Evolutionary conservation across 2,329 filamentous ascomycete genomes (phyloP), one percentile per base, ranked within the genome.

Genomic region (Penicillium sp.): DNA sequence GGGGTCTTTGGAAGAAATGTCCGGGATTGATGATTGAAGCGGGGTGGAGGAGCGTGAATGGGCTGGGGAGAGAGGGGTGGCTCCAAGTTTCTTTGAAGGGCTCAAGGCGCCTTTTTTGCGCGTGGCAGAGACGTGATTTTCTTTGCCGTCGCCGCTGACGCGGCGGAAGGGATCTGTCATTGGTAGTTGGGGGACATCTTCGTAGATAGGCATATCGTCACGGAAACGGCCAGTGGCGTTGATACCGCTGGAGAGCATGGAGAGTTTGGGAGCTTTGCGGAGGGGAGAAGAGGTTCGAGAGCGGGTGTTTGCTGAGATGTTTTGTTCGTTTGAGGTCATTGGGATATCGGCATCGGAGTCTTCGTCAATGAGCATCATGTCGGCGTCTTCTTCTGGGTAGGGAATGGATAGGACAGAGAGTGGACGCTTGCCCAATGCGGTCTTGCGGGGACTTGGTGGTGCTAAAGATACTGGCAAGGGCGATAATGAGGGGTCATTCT

Each of bases 401-500:
- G 71, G 58, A 6, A 67, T 64, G 13, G 74, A 65, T 13, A 77
- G 65, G 21, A 77, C 73, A 21, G 76, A 74, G 14, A 79, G 66
- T 0, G 77, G 75, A 1, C 77, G 69, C 62, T 79, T 79, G 3
- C 70, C 70, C 22, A 70, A 67, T 5, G 65, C 61, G 48, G 64
- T 72, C 45, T 72, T 72, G 39, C 71, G 65, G 11, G 71, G 67
- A 44, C 65, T 72, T n/a, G 71, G 68, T n/a, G 73, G 67, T 13
- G 67, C 56, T 11, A 67, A 51, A 49, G 66, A 71, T 10, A 73
- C 64, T 2, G 74, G 73, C 3, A 68, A 65, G 3, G 69, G 70
- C 6, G 77, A 77, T 18, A 74, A 63, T 1, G 72, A 72, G 8
- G 74, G 72, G 54, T 80, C 73, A 55, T 82, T 82, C 65, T 82